Base-by-base conservation (phyloP, 257 asterid genomes). In the Verbena officinalis region DNA sequence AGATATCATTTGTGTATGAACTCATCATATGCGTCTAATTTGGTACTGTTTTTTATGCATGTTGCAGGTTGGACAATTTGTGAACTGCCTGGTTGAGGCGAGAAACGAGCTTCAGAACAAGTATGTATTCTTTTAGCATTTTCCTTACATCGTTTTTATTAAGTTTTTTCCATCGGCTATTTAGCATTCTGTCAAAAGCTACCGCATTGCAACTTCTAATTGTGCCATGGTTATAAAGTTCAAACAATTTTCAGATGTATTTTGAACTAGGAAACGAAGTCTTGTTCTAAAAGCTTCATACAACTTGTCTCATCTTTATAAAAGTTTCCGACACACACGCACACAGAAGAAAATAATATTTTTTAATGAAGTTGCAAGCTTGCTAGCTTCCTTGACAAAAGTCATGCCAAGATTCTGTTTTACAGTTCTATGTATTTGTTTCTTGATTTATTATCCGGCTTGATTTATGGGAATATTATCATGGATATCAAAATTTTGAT, bases 11-110 rank as follows among this genome's bases (percentile, higher is more conserved):
- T 22, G 24, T 55, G 34, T 16, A 40, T 23, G n/a, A n/a, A 68
- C 64, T 46, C 66, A 38, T 21, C 40, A 67, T 27, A 24, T 36
- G 12, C 30, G 30, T 23, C 15, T 22, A 27, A 53, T 16, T 20
- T 64, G 31, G 23, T 40, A 10, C 58, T n/a, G 33, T 24, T 12
- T 8, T 21, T 27, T 34, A 3, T 46, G 43, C 38, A 57, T 15
- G 17, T 69, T 86, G 82, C 86, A 87, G 97, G 83, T 85, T 70
- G 88, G 84, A 38, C 83, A 83, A 62, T 90, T 87, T 57, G 85
- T 77, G 46, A 82, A 82, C 72, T 85, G 87, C 83, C 77, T 90
- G 82, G 81, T 83, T 57, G 95, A 84, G 74, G 87, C 88, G 43
- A 79, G 73, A 72, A 74, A 76, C 10, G 94, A 81, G 78, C 80